These are phyloP conservation scores for Scheffersomyces lignosus DNA, from an alignment of 805 yeast genomes.

Conservation along the genomic window DNA sequence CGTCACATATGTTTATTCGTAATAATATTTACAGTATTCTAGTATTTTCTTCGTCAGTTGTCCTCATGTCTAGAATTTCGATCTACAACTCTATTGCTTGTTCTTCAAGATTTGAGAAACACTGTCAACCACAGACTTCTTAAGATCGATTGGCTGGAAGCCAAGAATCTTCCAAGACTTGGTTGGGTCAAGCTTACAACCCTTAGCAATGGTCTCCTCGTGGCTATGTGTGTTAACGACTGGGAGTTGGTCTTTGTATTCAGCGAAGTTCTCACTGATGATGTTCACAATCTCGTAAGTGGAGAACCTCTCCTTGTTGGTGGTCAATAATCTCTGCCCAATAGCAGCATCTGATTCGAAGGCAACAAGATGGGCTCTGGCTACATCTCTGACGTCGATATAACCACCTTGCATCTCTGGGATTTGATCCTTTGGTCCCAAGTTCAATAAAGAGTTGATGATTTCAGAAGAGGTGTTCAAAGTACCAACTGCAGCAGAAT, in stretches of 20 bases:
- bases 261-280: slow-evolving; percentile 22
- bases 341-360: slow-evolving; percentile 12
- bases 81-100: too few species aligned
- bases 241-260: slow-evolving; percentile 9
- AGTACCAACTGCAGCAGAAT: slow-evolving; percentile 6
- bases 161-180: not conserved
- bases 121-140: not conserved
- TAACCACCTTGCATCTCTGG: slow-evolving; percentile 17
- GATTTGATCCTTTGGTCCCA: slow-evolving; percentile 3
- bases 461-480: slow-evolving; percentile 14
- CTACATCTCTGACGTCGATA: slow-evolving; percentile 15
- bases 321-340: slow-evolving; percentile 30
- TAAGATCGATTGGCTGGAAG: not conserved
- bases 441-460: slow-evolving; percentile 8
- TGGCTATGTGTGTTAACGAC: slow-evolving; percentile 1
- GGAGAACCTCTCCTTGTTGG: slow-evolving; percentile 17
- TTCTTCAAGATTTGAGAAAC: not conserved
- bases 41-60: too few species aligned
- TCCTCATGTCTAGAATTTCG: too few species aligned
- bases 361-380: slow-evolving; percentile 14
- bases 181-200: not conserved
- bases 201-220: not conserved
- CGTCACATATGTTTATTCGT: too few species aligned
- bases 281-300: slow-evolving; percentile 18
- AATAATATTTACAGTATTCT: too few species aligned